Base-by-base conservation (phyloP, 78 protist genomes). In the Speleostelium caveatum region DNA sequence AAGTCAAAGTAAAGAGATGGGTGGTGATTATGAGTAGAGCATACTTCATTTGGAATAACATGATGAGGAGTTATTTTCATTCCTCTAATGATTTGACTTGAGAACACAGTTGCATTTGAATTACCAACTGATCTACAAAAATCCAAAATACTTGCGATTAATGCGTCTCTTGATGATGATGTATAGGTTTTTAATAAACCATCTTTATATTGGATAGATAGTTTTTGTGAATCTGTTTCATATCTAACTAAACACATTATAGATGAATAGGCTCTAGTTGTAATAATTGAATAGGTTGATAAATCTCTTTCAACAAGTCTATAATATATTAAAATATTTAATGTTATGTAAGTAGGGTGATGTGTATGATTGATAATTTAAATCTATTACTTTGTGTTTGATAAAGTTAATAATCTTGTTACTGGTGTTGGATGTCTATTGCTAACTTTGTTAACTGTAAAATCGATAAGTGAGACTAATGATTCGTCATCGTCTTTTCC, bases 41-140 rank as follows among this genome's bases (percentile, higher is more conserved):
- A n/a, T 75, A 75, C 87, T 66, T 78, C 87, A 38, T 45, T 45
- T 62, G 87, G 87, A 49, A 38, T 28, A 36, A 78, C 35, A 26
- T 78, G 87, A 35, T 78, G 87, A 21, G 87, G 87, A 12, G 87
- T 78, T 26, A 78, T 78, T 39, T 78, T 78, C 87, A 78, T 78
- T 24, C 87, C 87, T 65, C 87, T 62, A 26, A 78, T 71, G 51
- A 78, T 65, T 53, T 78, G 91, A 16, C 78, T 61, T 19, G 86
- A 61, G 35, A 73, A 73, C 3, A 85, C 77, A 38, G 83, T 74
- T 19, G 83, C 73, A 53, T 85, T 76, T 19, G 36, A 61, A 33
- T 87, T 87, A 19, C 93, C 93, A 28, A 33, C 77, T 0, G 79
- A 41, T 55, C 86, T 51, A 56, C 87, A 69, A 36, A 75, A 87